Percentiles rank a stretch among this genome's conserved stretches.
phyloP scores from a whole-genome alignment of 164 flowering plant genomes.

The Brasenia schreberi region DNA sequence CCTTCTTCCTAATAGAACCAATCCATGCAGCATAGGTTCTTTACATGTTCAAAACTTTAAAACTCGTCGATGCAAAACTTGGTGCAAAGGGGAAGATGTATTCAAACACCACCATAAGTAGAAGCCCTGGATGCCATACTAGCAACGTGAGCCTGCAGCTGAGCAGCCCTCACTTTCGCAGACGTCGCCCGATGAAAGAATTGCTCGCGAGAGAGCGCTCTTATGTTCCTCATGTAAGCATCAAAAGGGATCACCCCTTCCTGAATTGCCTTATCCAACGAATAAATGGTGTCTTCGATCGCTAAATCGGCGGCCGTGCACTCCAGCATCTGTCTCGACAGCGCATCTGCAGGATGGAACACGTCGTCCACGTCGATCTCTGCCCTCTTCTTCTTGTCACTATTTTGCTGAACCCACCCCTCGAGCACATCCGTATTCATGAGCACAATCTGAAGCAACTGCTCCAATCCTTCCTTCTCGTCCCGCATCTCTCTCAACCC shows the following conservation, averaged over 20 bases:
- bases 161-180: constrained; percentile 55
- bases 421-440: constrained; percentile 69
- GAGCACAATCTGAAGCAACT: constrained; percentile 73
- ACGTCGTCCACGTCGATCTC: constrained; percentile 26
- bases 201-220: constrained; percentile 76
- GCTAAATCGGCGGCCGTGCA: constrained; percentile 65
- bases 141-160: constrained; percentile 76
- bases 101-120: constrained; percentile 11
- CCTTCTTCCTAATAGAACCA: no score
- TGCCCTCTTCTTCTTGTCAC: constrained; percentile 17
- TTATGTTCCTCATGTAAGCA: constrained; percentile 64
- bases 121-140: constrained; percentile 60
- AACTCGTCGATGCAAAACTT: no score
- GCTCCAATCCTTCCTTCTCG: constrained; percentile 78
- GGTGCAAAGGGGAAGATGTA: no score
- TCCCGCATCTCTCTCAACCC: constrained; percentile 70
- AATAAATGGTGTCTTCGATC: constrained; percentile 60
- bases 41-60: no score
- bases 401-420: constrained; percentile 68
- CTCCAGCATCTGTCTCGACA: constrained; percentile 74
- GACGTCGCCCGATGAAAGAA: constrained; percentile 68
- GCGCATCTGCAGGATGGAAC: constrained; percentile 45
- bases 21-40: no score
- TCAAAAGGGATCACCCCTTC: constrained; percentile 67
- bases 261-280: constrained; percentile 71